Percentiles rank a stretch among this genome's conserved stretches.
Conservation (phyloP, 225 moss, liverwort and hornwort genomes). For the Sphagnum tenellum region DNA sequence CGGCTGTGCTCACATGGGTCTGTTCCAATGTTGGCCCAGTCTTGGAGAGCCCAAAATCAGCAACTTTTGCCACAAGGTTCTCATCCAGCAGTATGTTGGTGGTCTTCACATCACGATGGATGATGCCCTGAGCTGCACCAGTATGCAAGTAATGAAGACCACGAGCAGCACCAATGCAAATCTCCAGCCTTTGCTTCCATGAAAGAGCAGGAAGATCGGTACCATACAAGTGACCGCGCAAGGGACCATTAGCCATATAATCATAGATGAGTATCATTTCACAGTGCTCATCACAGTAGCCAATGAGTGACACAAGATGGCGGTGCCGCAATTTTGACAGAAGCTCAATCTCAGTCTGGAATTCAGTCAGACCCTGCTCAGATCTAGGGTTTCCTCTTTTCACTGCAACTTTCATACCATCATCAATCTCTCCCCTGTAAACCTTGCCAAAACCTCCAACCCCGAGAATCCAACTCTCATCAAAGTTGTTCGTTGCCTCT, state of each 20-base stretch:
- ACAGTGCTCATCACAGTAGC: constrained; percentile 48
- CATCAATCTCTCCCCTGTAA: constrained; percentile 9
- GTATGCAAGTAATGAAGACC: constrained; percentile 50
- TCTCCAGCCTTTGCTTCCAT: constrained; percentile 45
- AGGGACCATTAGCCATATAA: constrained; percentile 40
- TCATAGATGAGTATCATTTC: constrained; percentile 50
- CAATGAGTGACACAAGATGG: constrained; percentile 37
- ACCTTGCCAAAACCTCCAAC: constrained; percentile 8
- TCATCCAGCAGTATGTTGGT: constrained; percentile 54
- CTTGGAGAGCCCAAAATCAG: constrained; percentile 71
- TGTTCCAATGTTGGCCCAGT: constrained; percentile 84
- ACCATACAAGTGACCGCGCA: constrained; percentile 34
- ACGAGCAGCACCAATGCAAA: constrained; percentile 45
- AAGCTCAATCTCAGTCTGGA: constrained; percentile 42
- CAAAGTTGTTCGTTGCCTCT: constrained; percentile 8
- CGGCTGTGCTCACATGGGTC: constrained; percentile 88
- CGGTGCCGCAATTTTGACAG: constrained; percentile 38
- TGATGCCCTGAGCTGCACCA: constrained; percentile 42
- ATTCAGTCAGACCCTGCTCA: constrained; percentile 37
- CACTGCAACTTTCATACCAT: constrained; percentile 27
- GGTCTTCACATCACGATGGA: constrained; percentile 58
- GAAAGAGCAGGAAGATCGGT: constrained; percentile 50
- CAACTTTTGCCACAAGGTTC: constrained; percentile 43
- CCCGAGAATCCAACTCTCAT: constrained; percentile 3
- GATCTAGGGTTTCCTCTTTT: constrained; percentile 37